Percentiles rank a stretch among this genome's conserved stretches.
Evolutionary conservation across 2,329 filamentous ascomycete species (phyloP).

Genomic region (Alternaria sp.): DNA sequence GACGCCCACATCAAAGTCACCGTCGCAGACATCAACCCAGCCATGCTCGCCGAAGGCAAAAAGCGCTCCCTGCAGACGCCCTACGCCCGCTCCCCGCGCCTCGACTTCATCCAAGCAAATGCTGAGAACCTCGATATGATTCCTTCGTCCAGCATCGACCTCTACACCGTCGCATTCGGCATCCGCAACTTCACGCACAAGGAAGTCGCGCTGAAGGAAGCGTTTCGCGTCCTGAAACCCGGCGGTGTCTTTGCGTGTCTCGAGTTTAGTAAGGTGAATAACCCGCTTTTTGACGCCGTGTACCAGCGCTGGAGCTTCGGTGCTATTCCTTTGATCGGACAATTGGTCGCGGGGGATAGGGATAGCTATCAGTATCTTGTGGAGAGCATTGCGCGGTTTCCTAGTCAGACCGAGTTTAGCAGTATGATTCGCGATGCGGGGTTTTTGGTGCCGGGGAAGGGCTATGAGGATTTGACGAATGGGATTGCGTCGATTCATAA

Average conservation of each 20-base stretch:
- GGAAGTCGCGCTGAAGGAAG: slow-evolving; percentile 80
- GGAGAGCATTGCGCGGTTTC: slow-evolving; percentile 95
- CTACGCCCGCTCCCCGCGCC: slow-evolving; percentile 63
- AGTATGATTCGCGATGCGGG: slow-evolving; percentile 84
- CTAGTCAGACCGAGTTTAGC: slow-evolving; percentile 82
- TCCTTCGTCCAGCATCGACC: slow-evolving; percentile 76
- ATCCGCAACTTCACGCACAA: slow-evolving; percentile 98
- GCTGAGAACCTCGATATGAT: slow-evolving; percentile 77
- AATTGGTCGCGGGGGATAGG: slow-evolving; percentile 90
- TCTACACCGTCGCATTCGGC: slow-evolving; percentile 97
- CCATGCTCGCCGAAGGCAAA: slow-evolving; percentile 89
- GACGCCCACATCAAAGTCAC: slow-evolving; percentile 85
- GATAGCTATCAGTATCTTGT: slow-evolving; percentile 99
- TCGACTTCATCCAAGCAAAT: slow-evolving; percentile 88
- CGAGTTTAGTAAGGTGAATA: slow-evolving; percentile 89
- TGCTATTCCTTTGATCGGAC: slow-evolving; percentile 93
- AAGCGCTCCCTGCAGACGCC: slow-evolving; percentile 74
- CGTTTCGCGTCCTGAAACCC: slow-evolving; percentile 87
- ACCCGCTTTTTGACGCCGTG: slow-evolving; percentile 78
- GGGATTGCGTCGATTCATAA: slow-evolving; percentile 97
- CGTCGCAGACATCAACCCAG: slow-evolving; percentile 93
- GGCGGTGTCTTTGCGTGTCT: slow-evolving; percentile 96
- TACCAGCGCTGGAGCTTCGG: slow-evolving; percentile 98
- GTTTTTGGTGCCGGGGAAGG: slow-evolving; percentile 76
- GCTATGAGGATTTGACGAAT: slow-evolving; percentile 87